These are phyloP conservation scores for Erodium moschatum DNA, from an alignment of 441 rosid genomes.

Conservation along the genomic window DNA sequence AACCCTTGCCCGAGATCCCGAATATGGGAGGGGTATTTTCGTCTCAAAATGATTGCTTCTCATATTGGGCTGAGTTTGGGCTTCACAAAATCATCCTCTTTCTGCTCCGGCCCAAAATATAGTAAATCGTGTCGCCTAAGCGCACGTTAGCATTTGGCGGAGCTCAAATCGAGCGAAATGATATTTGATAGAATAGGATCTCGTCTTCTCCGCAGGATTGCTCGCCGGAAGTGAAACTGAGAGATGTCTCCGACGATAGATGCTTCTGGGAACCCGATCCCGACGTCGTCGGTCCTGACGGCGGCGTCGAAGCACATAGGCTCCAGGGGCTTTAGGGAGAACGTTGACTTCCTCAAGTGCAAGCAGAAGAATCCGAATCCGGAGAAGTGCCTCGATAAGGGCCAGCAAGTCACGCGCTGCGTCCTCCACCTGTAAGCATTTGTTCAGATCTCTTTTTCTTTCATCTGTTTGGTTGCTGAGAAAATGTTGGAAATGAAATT, in stretches of 20 bases:
- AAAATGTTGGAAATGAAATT: too few relatives aligned
- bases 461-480: too few relatives aligned
- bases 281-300: conserved; percentile 80
- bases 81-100: too few relatives aligned
- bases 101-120: too few relatives aligned
- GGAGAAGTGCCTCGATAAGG: conserved; percentile 91
- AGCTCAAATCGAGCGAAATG: too few relatives aligned
- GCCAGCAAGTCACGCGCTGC: conserved; percentile 87
- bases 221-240: conserved; percentile 2
- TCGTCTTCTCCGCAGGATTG: conserved; percentile 1
- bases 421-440: conserved; percentile 69
- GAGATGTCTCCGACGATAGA: conserved; percentile 71
- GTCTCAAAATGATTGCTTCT: too few relatives aligned
- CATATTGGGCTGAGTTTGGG: too few relatives aligned
- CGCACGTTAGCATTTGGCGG: too few relatives aligned
- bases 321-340: conserved; percentile 54
- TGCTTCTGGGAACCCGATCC: conserved; percentile 73
- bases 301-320: conserved; percentile 81
- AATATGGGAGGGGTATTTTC: too few relatives aligned
- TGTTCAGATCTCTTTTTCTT: too few relatives aligned
- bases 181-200: not conserved
- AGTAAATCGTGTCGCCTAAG: too few relatives aligned
- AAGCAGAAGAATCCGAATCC: conserved; percentile 95
- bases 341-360: conserved; percentile 82
- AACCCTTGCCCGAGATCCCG: too few relatives aligned